These are phyloP conservation scores for Hydnomerulius pinastri DNA, from an alignment of 768 basidiomycete species.

Conservation along the genomic window DNA sequence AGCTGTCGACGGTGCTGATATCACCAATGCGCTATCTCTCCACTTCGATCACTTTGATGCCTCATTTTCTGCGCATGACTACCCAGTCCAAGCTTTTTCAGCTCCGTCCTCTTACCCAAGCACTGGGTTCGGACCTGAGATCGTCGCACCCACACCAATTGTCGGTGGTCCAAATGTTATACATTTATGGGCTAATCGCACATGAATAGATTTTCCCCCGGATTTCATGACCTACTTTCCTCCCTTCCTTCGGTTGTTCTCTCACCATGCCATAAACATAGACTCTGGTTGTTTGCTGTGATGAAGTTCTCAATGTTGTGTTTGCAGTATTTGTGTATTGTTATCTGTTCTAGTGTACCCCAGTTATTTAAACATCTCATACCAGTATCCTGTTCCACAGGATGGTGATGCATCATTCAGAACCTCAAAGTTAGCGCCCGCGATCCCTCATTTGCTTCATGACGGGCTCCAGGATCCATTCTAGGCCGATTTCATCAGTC, in stretches of 20 bases:
- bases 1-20: conserved; percentile 20
- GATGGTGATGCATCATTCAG: not conserved
- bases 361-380: conserved; percentile 2
- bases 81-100: conserved; percentile 17
- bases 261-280: conserved; percentile 8
- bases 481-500: not conserved
- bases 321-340: conserved; percentile 23
- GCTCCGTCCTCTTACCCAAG: conserved; percentile 16
- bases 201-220: conserved; percentile 20
- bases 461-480: conserved; percentile 4
- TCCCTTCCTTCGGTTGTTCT: not conserved
- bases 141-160: conserved; percentile 34
- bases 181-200: conserved; percentile 35
- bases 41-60: conserved; percentile 40
- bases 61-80: conserved; percentile 31
- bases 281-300: conserved; percentile 17
- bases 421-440: conserved; percentile 3
- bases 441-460: conserved; percentile 1
- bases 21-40: conserved; percentile 36
- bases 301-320: conserved; percentile 13
- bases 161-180: conserved; percentile 36
- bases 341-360: conserved; percentile 18
- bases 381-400: not conserved
- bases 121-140: conserved; percentile 25
- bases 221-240: not conserved